phyloP scores from a whole-genome alignment of 805 yeast genomes.

The Hanseniaspora thailandica region DNA sequence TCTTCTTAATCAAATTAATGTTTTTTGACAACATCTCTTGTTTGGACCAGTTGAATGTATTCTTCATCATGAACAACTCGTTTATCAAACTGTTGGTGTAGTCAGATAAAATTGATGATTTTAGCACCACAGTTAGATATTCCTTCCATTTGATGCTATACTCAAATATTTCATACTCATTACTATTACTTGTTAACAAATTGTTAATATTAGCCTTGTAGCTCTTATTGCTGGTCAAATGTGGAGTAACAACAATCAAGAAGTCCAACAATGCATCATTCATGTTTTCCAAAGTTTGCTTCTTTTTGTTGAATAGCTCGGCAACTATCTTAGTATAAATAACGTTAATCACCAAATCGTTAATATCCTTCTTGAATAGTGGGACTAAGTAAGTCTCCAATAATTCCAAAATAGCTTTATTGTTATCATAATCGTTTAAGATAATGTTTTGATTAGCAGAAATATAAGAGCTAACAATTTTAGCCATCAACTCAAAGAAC shows the following conservation, averaged over 20 bases:
- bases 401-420: not conserved
- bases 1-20: not conserved
- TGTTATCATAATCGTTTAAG: not conserved
- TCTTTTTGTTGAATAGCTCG: not conserved
- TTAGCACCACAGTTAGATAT: not conserved
- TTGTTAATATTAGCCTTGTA: not conserved
- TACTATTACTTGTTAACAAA: not conserved
- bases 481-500: not conserved
- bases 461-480: not conserved
- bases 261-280: not conserved
- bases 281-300: not conserved
- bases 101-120: not conserved
- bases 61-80: slow-evolving; percentile 2
- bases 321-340: not conserved
- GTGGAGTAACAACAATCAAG: not conserved
- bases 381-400: not conserved
- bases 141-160: not conserved
- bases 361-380: slow-evolving; percentile 2
- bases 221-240: not conserved
- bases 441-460: not conserved
- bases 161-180: not conserved
- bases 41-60: slow-evolving; percentile 11
- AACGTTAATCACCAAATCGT: not conserved
- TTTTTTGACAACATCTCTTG: slow-evolving; percentile 3
- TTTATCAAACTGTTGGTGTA: not conserved